A percentile compares a stretch with the other conserved stretches of the same genome.
Evolutionary conservation across 1,139 yeast genomes (phyloP).

Genomic region (Kodamaea sp.): DNA sequence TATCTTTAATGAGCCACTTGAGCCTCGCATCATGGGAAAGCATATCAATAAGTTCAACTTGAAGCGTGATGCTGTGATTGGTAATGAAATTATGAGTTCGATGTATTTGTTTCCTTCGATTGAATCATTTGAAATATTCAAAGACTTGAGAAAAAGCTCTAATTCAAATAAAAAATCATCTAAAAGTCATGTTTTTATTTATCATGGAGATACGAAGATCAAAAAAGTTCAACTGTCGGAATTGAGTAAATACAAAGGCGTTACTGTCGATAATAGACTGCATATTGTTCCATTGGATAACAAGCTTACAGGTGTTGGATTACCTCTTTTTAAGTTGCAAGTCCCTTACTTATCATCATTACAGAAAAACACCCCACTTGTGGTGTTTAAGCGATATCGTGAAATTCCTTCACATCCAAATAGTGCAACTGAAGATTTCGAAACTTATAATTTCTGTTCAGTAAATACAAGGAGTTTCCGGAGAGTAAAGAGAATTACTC

Average conservation of each 20-base stretch:
- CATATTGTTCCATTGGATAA: constrained; percentile 35
- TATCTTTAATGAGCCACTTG: constrained; percentile 18
- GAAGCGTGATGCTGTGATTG: constrained; percentile 31
- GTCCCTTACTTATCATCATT: constrained; percentile 37
- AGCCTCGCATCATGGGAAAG: constrained; percentile 11
- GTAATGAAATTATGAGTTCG: constrained; percentile 30
- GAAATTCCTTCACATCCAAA: constrained; percentile 31
- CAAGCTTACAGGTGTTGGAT: constrained; percentile 32
- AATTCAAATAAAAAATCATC: constrained; percentile 16
- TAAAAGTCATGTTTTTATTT: constrained; percentile 20
- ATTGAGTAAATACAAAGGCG: constrained; percentile 1
- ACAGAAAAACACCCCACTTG: constrained; percentile 36
- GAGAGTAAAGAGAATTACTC: constrained; percentile 27
- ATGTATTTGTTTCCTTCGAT: constrained; percentile 30
- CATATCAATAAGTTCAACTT: constrained; percentile 17
- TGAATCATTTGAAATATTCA: constrained; percentile 32
- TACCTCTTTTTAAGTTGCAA: constrained; percentile 36
- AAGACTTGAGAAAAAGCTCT: constrained; percentile 20
- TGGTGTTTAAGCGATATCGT: constrained; percentile 29
- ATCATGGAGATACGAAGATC: constrained; percentile 25
- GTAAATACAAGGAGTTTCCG: constrained; percentile 30
- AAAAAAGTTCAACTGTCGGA: constrained; percentile 11
- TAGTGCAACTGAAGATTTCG: constrained; percentile 16
- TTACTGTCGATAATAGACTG: constrained; percentile 25
- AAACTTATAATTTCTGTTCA: constrained; percentile 33